Evolutionary conservation across 306 rosid genomes (phyloP), one percentile per base, ranked within the genome.

Genomic region (Cucumis cinereus): DNA sequence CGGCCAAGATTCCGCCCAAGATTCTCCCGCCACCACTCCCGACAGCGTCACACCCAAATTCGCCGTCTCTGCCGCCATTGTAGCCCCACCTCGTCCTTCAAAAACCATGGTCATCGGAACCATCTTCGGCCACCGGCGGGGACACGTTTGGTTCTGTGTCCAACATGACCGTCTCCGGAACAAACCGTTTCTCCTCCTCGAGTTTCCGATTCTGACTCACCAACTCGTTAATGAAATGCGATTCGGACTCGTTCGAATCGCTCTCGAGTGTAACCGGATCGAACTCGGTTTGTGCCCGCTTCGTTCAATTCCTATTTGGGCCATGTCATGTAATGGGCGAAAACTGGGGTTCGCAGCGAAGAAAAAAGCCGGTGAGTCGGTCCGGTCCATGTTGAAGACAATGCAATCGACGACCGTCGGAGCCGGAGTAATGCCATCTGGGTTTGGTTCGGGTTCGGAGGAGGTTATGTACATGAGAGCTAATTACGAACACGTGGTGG

Each of bases 401-500:
- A 92, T 92, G 98, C 87, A 86, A 61, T 90, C 96, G 62, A 91
- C 90, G 2, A 83, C 95, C 19, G 98, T 92, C 19, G 98, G 98
- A 1, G 97, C 97, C 6, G 98, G 96, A 0, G 98, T 90, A 8
- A 70, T 94, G 0, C 96, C 98, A 2, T 24, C 89, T 6, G 84
- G 85, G 14, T 83, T 79, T 74, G 88, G 63, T 54, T 66, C 83
- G 16, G 86, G 61, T 3, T 75, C 88, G 26, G 98, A 91, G 64
- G 97, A 88, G 69, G 80, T 89, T 4, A 86, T 90, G 96, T 91
- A 89, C 54, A 93, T 93, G 97, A 83, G 97, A 66, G 93, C 93
- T 1, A 90, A 91, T 70, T 94, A 86, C 41, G 98, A 94, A 75
- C 97, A 94, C 83, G 94, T 94, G 30, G 90, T 94, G 24, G 98